Evolutionary conservation across 495 filamentous ascomycete species (phyloP).

Genomic region (Symbiotaphrina buchneri): DNA sequence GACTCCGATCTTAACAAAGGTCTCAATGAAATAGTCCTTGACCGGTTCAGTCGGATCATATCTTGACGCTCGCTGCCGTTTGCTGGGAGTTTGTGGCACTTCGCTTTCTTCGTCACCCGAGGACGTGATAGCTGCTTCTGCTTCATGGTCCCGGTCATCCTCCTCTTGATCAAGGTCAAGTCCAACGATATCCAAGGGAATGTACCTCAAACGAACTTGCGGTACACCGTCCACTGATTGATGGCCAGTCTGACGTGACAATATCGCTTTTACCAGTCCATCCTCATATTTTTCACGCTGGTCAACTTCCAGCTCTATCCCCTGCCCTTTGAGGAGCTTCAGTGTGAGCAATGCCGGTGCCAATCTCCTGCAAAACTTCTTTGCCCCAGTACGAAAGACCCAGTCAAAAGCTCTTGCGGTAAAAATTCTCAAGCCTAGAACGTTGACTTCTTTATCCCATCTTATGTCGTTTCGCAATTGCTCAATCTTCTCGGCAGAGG

Average conservation of each 20-base stretch:
- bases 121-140: conserved; percentile 1
- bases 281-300: conserved; percentile 5
- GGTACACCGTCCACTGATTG: conserved; percentile 47
- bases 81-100: background rate
- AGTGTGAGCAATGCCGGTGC: conserved; percentile 56
- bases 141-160: conserved; percentile 6
- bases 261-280: conserved; percentile 5
- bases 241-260: conserved; percentile 28
- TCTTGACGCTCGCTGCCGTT: background rate
- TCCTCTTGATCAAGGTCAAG: conserved; percentile 36
- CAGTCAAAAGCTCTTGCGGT: conserved; percentile 68
- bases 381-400: conserved; percentile 52
- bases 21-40: conserved; percentile 59
- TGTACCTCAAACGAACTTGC: conserved; percentile 58
- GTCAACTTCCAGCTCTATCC: conserved; percentile 10
- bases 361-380: conserved; percentile 63
- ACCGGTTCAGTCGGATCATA: conserved; percentile 43
- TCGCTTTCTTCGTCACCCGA: background rate
- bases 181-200: conserved; percentile 53
- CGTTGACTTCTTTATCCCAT: conserved; percentile 45
- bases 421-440: conserved; percentile 44
- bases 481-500: conserved; percentile 31
- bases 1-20: conserved; percentile 41
- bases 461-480: conserved; percentile 27
- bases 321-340: conserved; percentile 27